These are phyloP conservation scores for Ogataea methanolica DNA, from an alignment of 805 yeast genomes.

Conservation along the genomic window DNA sequence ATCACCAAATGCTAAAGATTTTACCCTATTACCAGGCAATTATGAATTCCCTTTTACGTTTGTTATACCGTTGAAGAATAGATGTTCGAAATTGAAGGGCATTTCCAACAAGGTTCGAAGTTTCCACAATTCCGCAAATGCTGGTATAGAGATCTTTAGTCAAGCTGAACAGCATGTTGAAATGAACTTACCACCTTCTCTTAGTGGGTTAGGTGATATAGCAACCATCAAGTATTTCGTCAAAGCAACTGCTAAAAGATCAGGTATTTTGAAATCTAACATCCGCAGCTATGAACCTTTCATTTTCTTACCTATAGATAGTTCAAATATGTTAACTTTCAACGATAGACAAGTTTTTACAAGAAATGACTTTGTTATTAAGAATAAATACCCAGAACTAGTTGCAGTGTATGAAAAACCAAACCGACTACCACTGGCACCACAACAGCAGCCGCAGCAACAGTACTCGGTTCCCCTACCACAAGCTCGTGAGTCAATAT, in stretches of 20 bases:
- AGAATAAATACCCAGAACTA: conserved; percentile 38
- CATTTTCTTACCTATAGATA: conserved; percentile 46
- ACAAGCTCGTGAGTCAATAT: not conserved
- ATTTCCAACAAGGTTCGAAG: conserved; percentile 9
- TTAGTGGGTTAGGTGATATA: conserved; percentile 19
- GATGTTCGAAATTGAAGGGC: conserved; percentile 27
- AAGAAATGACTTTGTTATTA: conserved; percentile 37
- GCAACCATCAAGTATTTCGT: conserved; percentile 49
- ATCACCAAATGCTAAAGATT: conserved; percentile 35
- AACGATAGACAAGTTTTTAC: conserved; percentile 40
- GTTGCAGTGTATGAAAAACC: conserved; percentile 33
- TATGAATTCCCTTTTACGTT: conserved; percentile 47
- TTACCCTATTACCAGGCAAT: conserved; percentile 46
- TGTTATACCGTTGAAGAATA: conserved; percentile 37
- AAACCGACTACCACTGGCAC: conserved; percentile 7
- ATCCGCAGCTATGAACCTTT: conserved; percentile 46
- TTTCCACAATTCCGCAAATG: conserved; percentile 4
- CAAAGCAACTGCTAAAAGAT: conserved; percentile 55
- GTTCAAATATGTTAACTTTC: conserved; percentile 23
- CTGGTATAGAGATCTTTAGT: conserved; percentile 8
- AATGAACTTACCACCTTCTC: conserved; percentile 23
- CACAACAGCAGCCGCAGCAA: not conserved
- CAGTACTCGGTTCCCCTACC: conserved; percentile 3
- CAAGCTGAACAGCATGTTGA: conserved; percentile 13
- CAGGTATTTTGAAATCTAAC: conserved; percentile 45